Base-by-base conservation (phyloP, 306 rosid genomes). In the Alnus glutinosa region DNA sequence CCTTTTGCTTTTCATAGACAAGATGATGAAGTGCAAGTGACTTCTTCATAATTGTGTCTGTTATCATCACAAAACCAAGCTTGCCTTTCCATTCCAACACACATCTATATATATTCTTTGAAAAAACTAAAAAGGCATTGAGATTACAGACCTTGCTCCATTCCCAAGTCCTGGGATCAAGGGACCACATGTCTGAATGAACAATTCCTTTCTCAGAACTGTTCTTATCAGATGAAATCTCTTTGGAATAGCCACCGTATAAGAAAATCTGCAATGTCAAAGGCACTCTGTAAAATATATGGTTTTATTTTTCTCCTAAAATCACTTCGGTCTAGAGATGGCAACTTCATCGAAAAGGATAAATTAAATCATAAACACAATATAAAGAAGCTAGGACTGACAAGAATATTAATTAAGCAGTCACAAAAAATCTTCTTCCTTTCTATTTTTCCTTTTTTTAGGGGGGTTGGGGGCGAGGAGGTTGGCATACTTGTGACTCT, bases 131-230 rank as follows among this genome's bases (percentile, higher is more conserved):
- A 50, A 66, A 70, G 12, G 72, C 5, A 13, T 34, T 47, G 58
- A 7, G 9, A 76, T 64, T 55, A 44, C 30, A 54, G 79, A 95
- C 99, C 99, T 95, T 93, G 79, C 85, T 95, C 99, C 99, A 95
- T 89, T 95, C 98, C 99, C 98, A 95, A 57, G 97, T 93, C 87
- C 88, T 92, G 63, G 99, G 99, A 83, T 95, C 99, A 83, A 95
- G 98, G 85, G 94, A 91, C 97, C 96, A 95, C 89, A 93, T 78
- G 83, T 93, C 98, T 46, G 98, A 85, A 88, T 95, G 96, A 81
- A 93, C 98, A 84, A 89, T 81, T 82, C 98, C 99, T 85, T 91
- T 90, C 88, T 95, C 97, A 23, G 94, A 85, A 66, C 79, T 59
- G 61, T 14, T 88, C 88, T 93, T 95, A 80, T 95, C 99, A 49